phyloP scores from a whole-genome alignment of 345 rosid species.

The Boechera divaricarpa region DNA sequence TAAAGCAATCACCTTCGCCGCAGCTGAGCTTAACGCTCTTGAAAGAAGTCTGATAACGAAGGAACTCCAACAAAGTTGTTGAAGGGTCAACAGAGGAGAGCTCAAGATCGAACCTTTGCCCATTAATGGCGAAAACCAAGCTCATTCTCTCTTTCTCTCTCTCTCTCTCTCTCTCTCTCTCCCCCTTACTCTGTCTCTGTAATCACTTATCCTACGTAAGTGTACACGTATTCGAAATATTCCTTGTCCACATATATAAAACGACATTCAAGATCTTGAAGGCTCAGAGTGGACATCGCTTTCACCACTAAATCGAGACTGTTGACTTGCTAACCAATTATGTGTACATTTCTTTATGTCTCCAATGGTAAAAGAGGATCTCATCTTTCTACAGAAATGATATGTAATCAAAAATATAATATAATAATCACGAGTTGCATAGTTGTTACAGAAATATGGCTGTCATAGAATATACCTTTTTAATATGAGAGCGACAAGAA shows the following conservation, averaged over 20 bases:
- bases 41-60: slow-evolving; percentile 69
- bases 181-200: background rate
- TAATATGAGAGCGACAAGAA: too few species aligned
- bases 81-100: slow-evolving; percentile 65
- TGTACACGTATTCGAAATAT: background rate
- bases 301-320: background rate
- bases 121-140: slow-evolving; percentile 82
- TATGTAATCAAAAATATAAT: background rate
- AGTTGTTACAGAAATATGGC: background rate
- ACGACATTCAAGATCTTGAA: background rate
- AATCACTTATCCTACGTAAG: background rate
- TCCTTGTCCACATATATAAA: background rate
- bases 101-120: slow-evolving; percentile 74
- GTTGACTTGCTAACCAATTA: background rate
- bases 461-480: too few species aligned
- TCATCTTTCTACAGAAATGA: background rate
- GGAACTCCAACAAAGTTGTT: slow-evolving; percentile 77
- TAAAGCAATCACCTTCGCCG: slow-evolving; percentile 65
- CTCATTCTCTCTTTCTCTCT: slow-evolving; percentile 7
- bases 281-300: background rate
- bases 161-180: background rate
- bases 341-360: background rate
- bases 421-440: background rate
- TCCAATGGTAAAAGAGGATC: background rate
- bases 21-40: slow-evolving; percentile 89